These are phyloP conservation scores for Cylindrodendrum hubeiense DNA, from an alignment of 2,329 filamentous ascomycete species.

Conservation along the genomic window DNA sequence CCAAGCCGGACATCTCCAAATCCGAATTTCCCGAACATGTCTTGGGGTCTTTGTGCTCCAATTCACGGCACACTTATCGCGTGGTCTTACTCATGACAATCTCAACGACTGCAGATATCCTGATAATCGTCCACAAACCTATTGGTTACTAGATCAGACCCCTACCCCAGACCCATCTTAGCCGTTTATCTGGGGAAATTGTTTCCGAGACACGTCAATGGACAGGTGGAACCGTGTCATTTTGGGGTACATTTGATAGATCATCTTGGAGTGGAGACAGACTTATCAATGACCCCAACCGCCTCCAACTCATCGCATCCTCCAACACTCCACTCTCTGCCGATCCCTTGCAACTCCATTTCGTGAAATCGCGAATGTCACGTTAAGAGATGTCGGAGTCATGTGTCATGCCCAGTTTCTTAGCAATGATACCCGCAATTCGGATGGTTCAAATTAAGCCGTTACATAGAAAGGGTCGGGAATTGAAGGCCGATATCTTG, in stretches of 20 bases:
- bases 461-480: not conserved
- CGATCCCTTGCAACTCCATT: not conserved
- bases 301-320: not conserved
- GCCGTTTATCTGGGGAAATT: slow-evolving; percentile 2
- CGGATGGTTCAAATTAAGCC: not conserved
- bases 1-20: not conserved
- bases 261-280: not conserved
- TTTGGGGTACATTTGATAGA: not conserved
- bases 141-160: not conserved
- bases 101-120: not conserved
- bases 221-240: not conserved
- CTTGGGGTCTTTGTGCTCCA: not conserved
- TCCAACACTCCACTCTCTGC: not conserved
- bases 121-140: not conserved
- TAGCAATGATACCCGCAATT: not conserved
- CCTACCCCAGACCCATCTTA: not conserved
- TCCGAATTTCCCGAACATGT: not conserved
- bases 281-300: not conserved
- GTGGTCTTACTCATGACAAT: not conserved
- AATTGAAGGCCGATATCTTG: not conserved
- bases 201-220: not conserved
- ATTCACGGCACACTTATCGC: not conserved
- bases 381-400: not conserved
- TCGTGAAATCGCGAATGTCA: not conserved
- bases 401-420: not conserved